phyloP scores from a whole-genome alignment of 108 stramenopile genomes.

The Aurantiochytrium sp. region DNA sequence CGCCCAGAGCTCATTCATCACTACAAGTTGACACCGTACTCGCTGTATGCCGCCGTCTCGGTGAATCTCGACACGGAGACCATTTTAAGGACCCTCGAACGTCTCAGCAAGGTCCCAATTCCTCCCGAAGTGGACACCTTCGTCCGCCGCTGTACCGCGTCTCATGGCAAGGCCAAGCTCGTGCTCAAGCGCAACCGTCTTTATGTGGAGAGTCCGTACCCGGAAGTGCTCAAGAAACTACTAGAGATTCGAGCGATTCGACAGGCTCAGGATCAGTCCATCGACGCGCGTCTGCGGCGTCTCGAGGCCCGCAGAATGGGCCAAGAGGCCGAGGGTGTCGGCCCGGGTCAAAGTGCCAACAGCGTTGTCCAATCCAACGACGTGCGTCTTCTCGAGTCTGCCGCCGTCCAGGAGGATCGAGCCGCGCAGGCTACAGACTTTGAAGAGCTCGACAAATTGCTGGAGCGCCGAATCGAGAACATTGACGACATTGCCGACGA shows the following conservation, averaged over 20 bases:
- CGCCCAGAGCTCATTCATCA: slow-evolving; percentile 93
- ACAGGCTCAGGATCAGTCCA: slow-evolving; percentile 61
- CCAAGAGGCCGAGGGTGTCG: neutral
- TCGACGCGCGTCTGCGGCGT: neutral
- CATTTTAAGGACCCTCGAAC: slow-evolving; percentile 40
- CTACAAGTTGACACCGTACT: slow-evolving; percentile 90
- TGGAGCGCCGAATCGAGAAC: neutral
- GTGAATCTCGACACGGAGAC: slow-evolving; percentile 81
- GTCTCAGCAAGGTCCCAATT: slow-evolving; percentile 40
- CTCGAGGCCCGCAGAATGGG: neutral
- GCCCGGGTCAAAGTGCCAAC: neutral
- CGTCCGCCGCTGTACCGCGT: slow-evolving; percentile 37
- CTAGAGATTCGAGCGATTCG: slow-evolving; percentile 70
- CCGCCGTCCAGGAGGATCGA: neutral
- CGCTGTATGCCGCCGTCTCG: slow-evolving; percentile 93
- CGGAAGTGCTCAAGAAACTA: slow-evolving; percentile 76
- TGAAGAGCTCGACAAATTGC: neutral
- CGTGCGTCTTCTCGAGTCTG: slow-evolving; percentile 17
- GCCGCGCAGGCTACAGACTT: slow-evolving; percentile 3
- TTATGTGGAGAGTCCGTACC: slow-evolving; percentile 83
- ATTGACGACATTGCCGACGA: neutral
- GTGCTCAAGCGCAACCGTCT: slow-evolving; percentile 73
- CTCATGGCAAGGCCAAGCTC: slow-evolving; percentile 86
- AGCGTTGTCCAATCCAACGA: slow-evolving; percentile 16
- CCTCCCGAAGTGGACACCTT: slow-evolving; percentile 33